Evolutionary conservation across 2,329 filamentous ascomycete genomes (phyloP), one percentile per base, ranked within the genome.

Genomic region (Colletotrichum viniferum): DNA sequence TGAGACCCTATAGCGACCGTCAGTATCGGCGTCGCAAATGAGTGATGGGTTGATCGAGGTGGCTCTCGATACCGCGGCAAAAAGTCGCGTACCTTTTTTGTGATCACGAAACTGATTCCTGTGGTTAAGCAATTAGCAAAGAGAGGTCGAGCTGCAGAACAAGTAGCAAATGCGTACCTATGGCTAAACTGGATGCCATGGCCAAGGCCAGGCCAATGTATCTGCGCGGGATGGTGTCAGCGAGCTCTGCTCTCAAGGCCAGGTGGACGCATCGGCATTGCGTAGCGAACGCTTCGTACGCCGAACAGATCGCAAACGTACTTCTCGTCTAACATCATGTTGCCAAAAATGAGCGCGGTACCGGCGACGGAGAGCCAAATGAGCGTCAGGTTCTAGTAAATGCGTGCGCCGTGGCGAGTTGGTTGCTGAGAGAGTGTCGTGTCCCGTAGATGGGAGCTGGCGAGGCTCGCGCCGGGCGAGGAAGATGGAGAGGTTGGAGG

Each of bases 101-200:
- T 99, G 81, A 99, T 98, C 79, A 99, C 96, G 85, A 99, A 99
- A 90, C 96, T 98, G 67, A 95, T 96, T 82, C 96, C 95, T 97
- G 80, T 60, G 74, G 56, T 74, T 52, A 55, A 60, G 73, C 71
- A 78, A 78, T 82, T 67, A 82, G 79, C 56, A 67, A 24, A n/a
- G 34, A 64, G 30, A 34, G 24, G 36, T 24, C 36, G 14, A 62
- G 36, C 13, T 38, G 21, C 16, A 24, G 32, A 24, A 58, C 7
- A 69, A 16, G 21, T 30, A 48, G 73, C 67, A 75, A 21, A 48
- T 58, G 58, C 65, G 32, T 90, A 94, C 94, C 94, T 86, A 96
- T 96, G 78, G 93, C 93, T 82, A 95, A 86, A 79, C 93, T 94
- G 48, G 93, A 94, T 77, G 90, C 89, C 83, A 96, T 92, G 88